These are phyloP conservation scores for Pholiota conissans DNA, from an alignment of 768 basidiomycete genomes.

Conservation along the genomic window DNA sequence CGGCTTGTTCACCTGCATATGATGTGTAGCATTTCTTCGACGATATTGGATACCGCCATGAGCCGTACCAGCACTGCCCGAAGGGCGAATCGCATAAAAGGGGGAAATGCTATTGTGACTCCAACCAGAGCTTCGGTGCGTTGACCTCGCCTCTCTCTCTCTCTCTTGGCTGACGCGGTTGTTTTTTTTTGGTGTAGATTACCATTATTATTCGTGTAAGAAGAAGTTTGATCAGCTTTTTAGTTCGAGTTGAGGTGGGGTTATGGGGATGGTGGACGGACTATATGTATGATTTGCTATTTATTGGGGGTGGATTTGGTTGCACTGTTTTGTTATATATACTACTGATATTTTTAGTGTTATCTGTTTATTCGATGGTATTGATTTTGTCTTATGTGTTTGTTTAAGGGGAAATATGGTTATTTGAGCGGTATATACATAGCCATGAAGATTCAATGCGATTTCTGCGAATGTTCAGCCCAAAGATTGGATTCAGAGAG, in stretches of 20 bases:
- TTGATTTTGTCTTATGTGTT: too few species aligned
- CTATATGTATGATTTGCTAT: not conserved
- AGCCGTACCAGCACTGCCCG: conserved; percentile 75
- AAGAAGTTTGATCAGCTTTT: not conserved
- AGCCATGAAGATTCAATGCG: too few species aligned
- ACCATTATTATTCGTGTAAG: conserved; percentile 2
- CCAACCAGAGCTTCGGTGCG: conserved; percentile 58
- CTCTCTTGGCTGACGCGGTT: not conserved
- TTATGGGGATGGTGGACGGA: not conserved
- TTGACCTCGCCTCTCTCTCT: conserved; percentile 12
- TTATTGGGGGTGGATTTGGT: not conserved
- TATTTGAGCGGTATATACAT: too few species aligned
- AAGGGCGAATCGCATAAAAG: conserved; percentile 36
- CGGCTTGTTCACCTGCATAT: too few species aligned
- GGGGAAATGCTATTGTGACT: conserved; percentile 66
- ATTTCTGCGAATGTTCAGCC: too few species aligned
- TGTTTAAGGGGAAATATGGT: too few species aligned
- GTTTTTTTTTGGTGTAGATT: not conserved
- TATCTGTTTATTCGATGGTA: too few species aligned
- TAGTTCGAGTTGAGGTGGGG: not conserved
- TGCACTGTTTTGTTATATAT: too few species aligned
- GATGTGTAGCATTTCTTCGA: conserved; percentile 64
- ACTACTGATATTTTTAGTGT: too few species aligned
- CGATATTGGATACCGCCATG: conserved; percentile 83
- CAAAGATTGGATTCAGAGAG: too few species aligned